Conservation (phyloP, 2,329 filamentous ascomycete species). For the Alternaria triticina region DNA sequence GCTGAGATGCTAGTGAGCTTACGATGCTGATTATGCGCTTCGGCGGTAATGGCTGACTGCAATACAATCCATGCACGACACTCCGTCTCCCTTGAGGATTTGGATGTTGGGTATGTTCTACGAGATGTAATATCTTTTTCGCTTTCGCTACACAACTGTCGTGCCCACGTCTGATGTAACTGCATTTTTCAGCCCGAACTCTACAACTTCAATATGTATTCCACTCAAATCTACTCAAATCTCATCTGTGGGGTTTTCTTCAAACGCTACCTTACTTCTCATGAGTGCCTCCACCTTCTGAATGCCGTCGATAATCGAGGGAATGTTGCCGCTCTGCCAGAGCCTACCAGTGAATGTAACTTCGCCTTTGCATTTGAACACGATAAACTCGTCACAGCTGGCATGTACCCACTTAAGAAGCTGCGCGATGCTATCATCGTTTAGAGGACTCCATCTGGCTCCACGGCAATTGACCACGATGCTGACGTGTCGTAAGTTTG, state of each 20-base stretch:
- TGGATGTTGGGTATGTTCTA: not conserved
- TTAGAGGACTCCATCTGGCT: not conserved
- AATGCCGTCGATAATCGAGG: not conserved
- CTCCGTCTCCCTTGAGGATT: not conserved
- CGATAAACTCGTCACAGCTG: not conserved
- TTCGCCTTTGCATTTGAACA: not conserved
- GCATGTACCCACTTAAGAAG: not conserved
- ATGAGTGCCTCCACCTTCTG: not conserved
- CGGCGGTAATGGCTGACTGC: not conserved
- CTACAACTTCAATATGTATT: not conserved
- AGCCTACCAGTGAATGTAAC: not conserved
- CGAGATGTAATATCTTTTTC: not conserved
- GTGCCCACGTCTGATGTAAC: not conserved
- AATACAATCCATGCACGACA: not conserved
- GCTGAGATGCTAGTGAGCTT: conserved; percentile 1
- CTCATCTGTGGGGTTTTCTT: not conserved
- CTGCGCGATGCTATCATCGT: not conserved
- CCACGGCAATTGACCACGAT: not conserved
- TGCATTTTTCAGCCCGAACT: not conserved
- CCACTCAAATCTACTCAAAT: not conserved
- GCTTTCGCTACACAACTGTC: not conserved
- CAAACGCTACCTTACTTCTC: not conserved
- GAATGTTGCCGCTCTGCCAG: not conserved
- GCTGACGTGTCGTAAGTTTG: not conserved
- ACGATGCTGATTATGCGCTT: not conserved